Evolutionary conservation across 225 moss, liverwort and hornwort genomes (phyloP), one percentile per base, ranked within the genome.

Genomic region (Lunularia cruciata): DNA sequence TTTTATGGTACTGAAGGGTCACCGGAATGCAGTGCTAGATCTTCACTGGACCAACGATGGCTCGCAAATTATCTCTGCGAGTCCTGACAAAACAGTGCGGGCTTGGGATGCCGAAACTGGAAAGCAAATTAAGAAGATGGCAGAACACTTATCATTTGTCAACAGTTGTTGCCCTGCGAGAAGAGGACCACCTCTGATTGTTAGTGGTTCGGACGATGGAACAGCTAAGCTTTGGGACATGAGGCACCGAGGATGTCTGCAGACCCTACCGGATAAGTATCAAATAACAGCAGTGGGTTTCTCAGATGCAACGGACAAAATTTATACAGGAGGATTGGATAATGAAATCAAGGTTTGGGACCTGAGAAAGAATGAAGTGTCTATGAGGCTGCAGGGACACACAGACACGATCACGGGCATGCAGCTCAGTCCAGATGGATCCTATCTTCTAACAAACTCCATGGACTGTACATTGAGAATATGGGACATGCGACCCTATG

Each of bases 271-370:
- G 31, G 94, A 95, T 67, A 95, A 89, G 74, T 95, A 85, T 70
- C 94, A 95, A 83, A 92, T 96, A 19, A 96, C 95, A 72, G 95
- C 92, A 56, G 95, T 96, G 33, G 95, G 83, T 32, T 96, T 96
- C 76, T 92, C 95, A 42, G 95, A 96, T 65, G 86, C 87, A 35
- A 86, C 92, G 59, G 95, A 96, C 81, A 92, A 89, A 78, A 82
- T 95, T 38, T 95, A 85, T 74, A 83, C 88, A 33, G 95, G 95
- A 76, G 95, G 95, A 11, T 92, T 95, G 75, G 95, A 95, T 62
- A 95, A 95, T 23, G 95, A 95, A 39, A 77, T 95, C 28, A 95
- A 95, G 77, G 92, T 95, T 48, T 95, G 95, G 95, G 95, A 95
- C 72, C 85, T 95, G 58, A 88, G 95, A 73, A 95, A 95, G 84